These are phyloP conservation scores for Sporothrix humicola DNA, from an alignment of 2,329 filamentous ascomycete species.

Conservation along the genomic window DNA sequence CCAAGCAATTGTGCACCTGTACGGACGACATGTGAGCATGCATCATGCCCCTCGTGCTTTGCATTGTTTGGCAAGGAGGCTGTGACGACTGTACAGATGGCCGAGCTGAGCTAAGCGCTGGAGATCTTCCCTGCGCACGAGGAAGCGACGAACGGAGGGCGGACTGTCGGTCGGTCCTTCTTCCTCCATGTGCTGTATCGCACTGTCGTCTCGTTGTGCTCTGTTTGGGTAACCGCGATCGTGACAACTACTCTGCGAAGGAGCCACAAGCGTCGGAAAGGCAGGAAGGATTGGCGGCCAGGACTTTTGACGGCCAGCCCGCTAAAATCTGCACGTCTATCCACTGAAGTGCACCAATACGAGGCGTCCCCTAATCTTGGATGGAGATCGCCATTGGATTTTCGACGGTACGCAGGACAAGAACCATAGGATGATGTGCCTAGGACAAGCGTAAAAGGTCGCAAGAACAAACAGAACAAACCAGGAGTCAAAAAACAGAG, in stretches of 20 bases:
- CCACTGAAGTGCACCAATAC: conserved; percentile 9
- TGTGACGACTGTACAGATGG: background rate
- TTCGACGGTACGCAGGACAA: conserved; percentile 4
- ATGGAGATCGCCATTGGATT: conserved; percentile 20
- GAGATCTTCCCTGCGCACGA: background rate
- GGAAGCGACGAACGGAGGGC: too few relatives aligned
- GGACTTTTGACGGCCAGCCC: conserved; percentile 7
- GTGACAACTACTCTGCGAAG: background rate
- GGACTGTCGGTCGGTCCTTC: background rate
- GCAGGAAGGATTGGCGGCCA: conserved; percentile 5
- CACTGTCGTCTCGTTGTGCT: conserved; percentile 6
- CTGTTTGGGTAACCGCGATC: conserved; percentile 7
- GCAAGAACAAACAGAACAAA: too few relatives aligned
- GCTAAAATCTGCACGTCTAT: background rate
- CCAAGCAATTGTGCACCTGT: background rate
- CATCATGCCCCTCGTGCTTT: background rate
- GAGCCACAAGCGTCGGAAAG: background rate
- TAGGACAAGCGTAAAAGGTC: background rate
- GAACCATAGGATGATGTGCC: background rate
- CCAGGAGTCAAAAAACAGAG: too few relatives aligned
- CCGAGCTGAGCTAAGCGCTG: background rate
- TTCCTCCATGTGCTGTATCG: background rate
- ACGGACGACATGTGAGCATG: background rate
- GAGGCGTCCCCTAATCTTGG: background rate
- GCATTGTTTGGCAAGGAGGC: conserved; percentile 24